Percentiles rank a stretch among this genome's conserved stretches.
Conservation (phyloP, 441 rosid genomes). For the Manihot esculenta region DNA sequence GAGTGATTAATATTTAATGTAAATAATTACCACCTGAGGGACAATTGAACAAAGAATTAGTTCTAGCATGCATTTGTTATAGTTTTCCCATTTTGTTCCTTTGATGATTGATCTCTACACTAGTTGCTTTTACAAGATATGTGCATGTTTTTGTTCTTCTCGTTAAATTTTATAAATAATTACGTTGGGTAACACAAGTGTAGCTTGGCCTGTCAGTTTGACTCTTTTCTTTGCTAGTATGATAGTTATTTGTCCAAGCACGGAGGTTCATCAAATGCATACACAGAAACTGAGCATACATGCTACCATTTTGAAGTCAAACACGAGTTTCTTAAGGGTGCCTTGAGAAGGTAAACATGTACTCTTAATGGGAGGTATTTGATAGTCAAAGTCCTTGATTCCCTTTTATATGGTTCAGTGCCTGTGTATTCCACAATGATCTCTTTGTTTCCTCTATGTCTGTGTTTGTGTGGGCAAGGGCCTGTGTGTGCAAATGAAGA, state of each 20-base stretch:
- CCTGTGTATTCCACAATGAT: background rate
- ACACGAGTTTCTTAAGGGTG: constrained; percentile 78
- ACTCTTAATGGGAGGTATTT: constrained; percentile 13
- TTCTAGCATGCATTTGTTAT: background rate
- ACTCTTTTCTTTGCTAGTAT: constrained; percentile 70
- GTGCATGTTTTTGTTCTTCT: constrained; percentile 14
- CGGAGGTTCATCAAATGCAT: constrained; percentile 97
- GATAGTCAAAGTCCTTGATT: constrained; percentile 12
- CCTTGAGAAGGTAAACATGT: constrained; percentile 68
- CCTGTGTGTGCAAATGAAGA: background rate
- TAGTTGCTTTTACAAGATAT: constrained; percentile 9
- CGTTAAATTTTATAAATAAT: background rate
- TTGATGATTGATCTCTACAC: background rate
- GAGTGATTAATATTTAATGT: background rate
- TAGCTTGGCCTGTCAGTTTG: constrained; percentile 35
- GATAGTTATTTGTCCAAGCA: constrained; percentile 98
- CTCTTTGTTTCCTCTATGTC: background rate
- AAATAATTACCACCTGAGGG: background rate
- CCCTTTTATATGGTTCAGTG: background rate
- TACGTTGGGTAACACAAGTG: constrained; percentile 2
- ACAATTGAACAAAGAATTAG: background rate
- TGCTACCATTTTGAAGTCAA: constrained; percentile 99
- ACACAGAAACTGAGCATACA: constrained; percentile 91
- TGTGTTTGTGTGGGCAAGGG: background rate
- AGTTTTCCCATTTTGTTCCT: background rate